phyloP scores from a whole-genome alignment of 768 basidiomycete genomes.

The Agaricus blazei region DNA sequence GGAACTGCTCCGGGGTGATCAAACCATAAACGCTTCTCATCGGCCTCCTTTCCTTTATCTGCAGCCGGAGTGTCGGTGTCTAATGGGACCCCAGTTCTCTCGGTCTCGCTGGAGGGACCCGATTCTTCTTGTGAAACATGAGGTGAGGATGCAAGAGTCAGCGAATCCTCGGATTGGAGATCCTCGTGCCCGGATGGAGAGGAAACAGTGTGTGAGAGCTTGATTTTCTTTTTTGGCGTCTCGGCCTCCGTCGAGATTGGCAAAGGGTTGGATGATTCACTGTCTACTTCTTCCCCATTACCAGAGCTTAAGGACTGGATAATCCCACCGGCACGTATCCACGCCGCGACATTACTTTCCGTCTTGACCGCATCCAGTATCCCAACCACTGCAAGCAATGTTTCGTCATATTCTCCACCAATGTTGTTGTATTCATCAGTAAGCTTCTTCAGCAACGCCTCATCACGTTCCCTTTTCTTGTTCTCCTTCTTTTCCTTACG shows the following conservation, averaged over 20 bases:
- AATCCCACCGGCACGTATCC: slow-evolving; percentile 58
- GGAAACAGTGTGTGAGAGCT: not conserved
- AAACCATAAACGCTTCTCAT: slow-evolving; percentile 42
- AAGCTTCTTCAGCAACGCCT: slow-evolving; percentile 10
- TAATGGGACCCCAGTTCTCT: slow-evolving; percentile 6
- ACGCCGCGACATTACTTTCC: slow-evolving; percentile 62
- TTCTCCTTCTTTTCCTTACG: slow-evolving; percentile 14
- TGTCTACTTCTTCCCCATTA: not conserved
- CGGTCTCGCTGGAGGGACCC: not conserved
- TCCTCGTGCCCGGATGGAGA: not conserved
- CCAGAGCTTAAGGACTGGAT: slow-evolving; percentile 7
- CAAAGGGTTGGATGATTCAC: not conserved
- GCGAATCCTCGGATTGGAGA: not conserved
- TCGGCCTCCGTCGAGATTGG: not conserved
- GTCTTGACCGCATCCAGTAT: slow-evolving; percentile 53
- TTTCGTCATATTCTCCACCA: slow-evolving; percentile 37
- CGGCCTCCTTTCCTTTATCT: not conserved
- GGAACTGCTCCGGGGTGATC: slow-evolving; percentile 33
- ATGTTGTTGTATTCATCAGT: not conserved
- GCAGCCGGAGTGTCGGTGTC: not conserved
- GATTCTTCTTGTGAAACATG: not conserved
- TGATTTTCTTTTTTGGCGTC: slow-evolving; percentile 9
- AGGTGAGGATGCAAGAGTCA: not conserved
- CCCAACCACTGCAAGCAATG: slow-evolving; percentile 62
- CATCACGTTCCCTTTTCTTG: slow-evolving; percentile 2